Percentiles rank a stretch among this genome's conserved stretches.
These are phyloP conservation scores for Ascochyta koolunga DNA, from an alignment of 2,329 filamentous ascomycete species.

Conservation along the genomic window DNA sequence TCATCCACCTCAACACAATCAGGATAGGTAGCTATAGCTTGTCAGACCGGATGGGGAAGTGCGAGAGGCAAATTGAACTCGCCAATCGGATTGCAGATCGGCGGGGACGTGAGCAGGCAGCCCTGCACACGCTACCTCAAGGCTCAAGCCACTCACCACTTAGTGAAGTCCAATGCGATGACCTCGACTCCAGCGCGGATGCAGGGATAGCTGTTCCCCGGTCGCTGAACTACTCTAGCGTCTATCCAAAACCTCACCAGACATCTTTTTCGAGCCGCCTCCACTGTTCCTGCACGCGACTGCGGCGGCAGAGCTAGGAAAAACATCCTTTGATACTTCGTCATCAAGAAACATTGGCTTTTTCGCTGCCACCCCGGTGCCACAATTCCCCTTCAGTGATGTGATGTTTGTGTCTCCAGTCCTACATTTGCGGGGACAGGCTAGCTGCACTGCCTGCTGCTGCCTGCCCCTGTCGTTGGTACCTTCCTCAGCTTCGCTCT, in stretches of 20 bases:
- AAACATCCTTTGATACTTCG: conserved; percentile 34
- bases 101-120: conserved; percentile 22
- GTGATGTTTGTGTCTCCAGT: conserved; percentile 17
- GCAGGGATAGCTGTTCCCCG: conserved; percentile 41
- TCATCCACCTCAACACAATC: conserved; percentile 21
- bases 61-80: conserved; percentile 26
- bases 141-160: conserved; percentile 36
- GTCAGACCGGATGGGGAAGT: conserved; percentile 24
- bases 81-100: conserved; percentile 45
- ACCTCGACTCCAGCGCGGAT: conserved; percentile 34
- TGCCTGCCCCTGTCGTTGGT: conserved; percentile 20
- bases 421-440: conserved; percentile 25
- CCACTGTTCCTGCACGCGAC: conserved; percentile 38
- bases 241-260: conserved; percentile 24
- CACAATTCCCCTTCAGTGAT: conserved; percentile 22
- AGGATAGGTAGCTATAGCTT: conserved; percentile 16
- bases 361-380: conserved; percentile 22
- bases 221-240: conserved; percentile 30
- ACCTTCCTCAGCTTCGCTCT: conserved; percentile 6
- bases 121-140: conserved; percentile 32
- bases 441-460: conserved; percentile 22
- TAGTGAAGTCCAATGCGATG: conserved; percentile 27
- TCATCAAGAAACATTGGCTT: conserved; percentile 33
- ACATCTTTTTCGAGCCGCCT: conserved; percentile 19
- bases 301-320: conserved; percentile 46